Base-by-base conservation (phyloP, 2,329 filamentous ascomycete genomes). In the Keithomyces neogunnii region DNA sequence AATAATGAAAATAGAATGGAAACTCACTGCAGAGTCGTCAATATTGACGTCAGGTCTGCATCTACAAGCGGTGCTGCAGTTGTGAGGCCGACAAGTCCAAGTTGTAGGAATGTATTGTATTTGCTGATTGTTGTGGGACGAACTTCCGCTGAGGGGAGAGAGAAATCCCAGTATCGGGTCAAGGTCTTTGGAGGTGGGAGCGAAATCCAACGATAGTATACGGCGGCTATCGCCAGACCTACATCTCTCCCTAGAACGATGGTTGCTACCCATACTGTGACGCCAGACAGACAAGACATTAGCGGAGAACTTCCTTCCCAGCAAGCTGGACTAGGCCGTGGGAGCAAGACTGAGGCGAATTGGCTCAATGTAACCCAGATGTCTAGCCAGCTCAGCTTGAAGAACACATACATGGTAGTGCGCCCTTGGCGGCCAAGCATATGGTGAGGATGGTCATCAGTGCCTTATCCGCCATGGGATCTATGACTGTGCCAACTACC, bases 201-300 rank as follows among this genome's bases (percentile, higher is more conserved):
- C 2, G 89, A 95, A 58, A 96, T 95, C 81, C 89, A 97, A 56
- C 93, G 86, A 69, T 93, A 97, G 73, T 96, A 97, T 59, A 99
- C 84, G 29, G 93, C 93, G 2, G 90, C 83, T 28, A 96, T 77
- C 30, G 80, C 90, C 4, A 99, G 78, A 26, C 85, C 88, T 42
- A 88, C 80, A 62, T 99, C 93, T 43, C 93, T 82, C 31, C 91
- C 91, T 3, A 99, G 80, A 55, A 99, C 96, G 47, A 97, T 82
- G n/a, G 78, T 79, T 2, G 91, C 91, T 3, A 97, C 77, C 81
- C 91, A 96, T 38, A 91, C 84, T 88, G 51, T 3, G 45, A 13
- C 29, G 30, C 11, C 32, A 48, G 26, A 30, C n/a, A n/a, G 29
- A 29, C 28, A 19, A 47, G n/a, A 39, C 19, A 35, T 51, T 31